These are phyloP conservation scores for Trichopus zeylanicus DNA, from an alignment of 116 monocot species.

Conservation along the genomic window DNA sequence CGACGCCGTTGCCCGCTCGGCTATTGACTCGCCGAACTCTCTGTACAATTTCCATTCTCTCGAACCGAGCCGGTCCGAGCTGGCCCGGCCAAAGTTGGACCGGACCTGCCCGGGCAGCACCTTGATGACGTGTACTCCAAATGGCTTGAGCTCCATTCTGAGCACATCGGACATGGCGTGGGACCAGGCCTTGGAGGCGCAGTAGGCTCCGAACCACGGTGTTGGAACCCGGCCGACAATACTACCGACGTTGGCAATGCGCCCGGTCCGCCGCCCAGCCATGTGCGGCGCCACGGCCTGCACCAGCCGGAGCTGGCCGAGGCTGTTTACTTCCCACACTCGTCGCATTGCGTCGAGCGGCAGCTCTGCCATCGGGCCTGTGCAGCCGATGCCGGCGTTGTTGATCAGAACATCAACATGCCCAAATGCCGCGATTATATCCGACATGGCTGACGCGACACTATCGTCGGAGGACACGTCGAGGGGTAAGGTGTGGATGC, in stretches of 20 bases:
- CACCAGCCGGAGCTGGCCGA: conserved; percentile 27
- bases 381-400: conserved; percentile 34
- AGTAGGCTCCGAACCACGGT: conserved; percentile 43
- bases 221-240: conserved; percentile 32
- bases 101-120: conserved; percentile 28
- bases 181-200: conserved; percentile 30
- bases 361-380: conserved; percentile 29
- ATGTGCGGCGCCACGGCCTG: conserved; percentile 34
- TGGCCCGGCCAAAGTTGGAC: conserved; percentile 25
- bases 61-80: conserved; percentile 3
- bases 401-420: conserved; percentile 30
- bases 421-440: conserved; percentile 3
- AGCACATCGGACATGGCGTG: conserved; percentile 40
- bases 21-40: conserved; percentile 23
- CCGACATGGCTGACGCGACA: conserved; percentile 1
- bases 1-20: conserved; percentile 36
- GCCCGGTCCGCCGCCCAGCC: conserved; percentile 12
- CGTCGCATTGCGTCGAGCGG: conserved; percentile 7
- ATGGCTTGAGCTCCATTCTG: conserved; percentile 32
- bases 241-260: conserved; percentile 39
- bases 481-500: not conserved
- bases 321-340: conserved; percentile 32
- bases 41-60: conserved; percentile 24
- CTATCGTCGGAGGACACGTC: conserved; percentile 26
- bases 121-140: conserved; percentile 33